Evolutionary conservation across 2,329 filamentous ascomycete genomes (phyloP).

Genomic region (Apiospora sp.): DNA sequence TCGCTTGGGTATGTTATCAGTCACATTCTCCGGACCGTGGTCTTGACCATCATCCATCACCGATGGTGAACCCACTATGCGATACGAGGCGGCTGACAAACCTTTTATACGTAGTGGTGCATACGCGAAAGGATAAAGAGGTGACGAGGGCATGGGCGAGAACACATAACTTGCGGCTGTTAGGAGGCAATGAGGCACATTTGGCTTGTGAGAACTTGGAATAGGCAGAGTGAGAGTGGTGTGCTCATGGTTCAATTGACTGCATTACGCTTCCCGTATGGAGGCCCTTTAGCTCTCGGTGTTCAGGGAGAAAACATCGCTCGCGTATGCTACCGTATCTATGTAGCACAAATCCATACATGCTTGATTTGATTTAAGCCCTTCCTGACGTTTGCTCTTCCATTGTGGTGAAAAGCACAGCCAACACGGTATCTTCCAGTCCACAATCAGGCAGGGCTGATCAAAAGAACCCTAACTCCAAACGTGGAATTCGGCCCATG

Average conservation of each 20-base stretch:
- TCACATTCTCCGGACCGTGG: not conserved
- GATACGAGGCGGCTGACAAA: not conserved
- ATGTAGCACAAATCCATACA: too few relatives aligned
- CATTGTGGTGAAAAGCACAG: not conserved
- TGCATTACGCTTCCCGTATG: not conserved
- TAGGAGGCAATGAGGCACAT: constrained; percentile 25
- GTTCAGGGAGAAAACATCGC: too few relatives aligned
- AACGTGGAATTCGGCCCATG: not conserved
- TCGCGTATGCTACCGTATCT: too few relatives aligned
- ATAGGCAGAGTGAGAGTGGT: not conserved
- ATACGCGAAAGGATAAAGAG: not conserved
- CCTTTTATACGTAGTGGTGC: not conserved
- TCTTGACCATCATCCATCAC: too few relatives aligned
- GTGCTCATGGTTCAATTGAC: not conserved
- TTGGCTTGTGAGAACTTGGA: constrained; percentile 25
- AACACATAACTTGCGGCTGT: constrained; percentile 14
- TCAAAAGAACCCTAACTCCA: not conserved
- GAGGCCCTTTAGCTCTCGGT: too few relatives aligned
- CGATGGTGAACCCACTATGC: not conserved
- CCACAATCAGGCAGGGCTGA: not conserved
- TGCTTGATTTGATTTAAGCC: too few relatives aligned
- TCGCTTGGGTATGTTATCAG: constrained; percentile 23
- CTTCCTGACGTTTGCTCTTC: not conserved
- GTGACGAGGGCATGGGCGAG: constrained; percentile 24
- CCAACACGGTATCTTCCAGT: not conserved